A percentile compares a stretch with the other conserved stretches of the same genome.
phyloP scores from a whole-genome alignment of 2,329 filamentous ascomycete species.

The Pseudogymnoascus sp. region DNA sequence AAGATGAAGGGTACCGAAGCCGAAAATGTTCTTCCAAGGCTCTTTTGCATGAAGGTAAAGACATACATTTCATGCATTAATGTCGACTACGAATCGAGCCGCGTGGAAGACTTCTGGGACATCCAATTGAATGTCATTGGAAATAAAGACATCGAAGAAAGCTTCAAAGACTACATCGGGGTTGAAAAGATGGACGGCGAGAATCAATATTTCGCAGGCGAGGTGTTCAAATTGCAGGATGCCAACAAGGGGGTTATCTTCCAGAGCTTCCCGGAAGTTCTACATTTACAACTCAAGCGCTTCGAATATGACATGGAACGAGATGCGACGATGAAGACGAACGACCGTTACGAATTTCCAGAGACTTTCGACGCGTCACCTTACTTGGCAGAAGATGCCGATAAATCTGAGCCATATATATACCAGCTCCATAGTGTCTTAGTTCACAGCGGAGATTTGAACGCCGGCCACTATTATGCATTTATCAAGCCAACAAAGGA shows the following conservation, averaged over 20 bases:
- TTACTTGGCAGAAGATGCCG: conserved; percentile 79
- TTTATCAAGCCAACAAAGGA: conserved; percentile 92
- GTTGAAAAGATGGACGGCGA: conserved; percentile 96
- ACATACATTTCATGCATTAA: conserved; percentile 99
- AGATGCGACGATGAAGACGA: conserved; percentile 98
- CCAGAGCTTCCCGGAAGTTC: conserved; percentile 84
- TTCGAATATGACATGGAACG: conserved; percentile 97
- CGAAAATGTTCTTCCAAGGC: conserved; percentile 77
- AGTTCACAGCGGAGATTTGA: conserved; percentile 92
- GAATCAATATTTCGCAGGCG: conserved; percentile 93
- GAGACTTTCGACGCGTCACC: conserved; percentile 77
- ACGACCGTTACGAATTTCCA: conserved; percentile 85
- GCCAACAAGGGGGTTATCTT: conserved; percentile 98
- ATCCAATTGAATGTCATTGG: conserved; percentile 94
- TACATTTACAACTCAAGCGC: conserved; percentile 91
- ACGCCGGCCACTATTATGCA: conserved; percentile 97
- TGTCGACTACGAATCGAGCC: conserved; percentile 92
- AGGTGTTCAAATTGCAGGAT: conserved; percentile 87
- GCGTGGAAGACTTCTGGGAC: conserved; percentile 97
- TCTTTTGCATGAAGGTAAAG: conserved; percentile 97
- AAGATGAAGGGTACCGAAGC: conserved; percentile 96
- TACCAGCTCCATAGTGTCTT: conserved; percentile 94
- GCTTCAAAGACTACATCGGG: conserved; percentile 92
- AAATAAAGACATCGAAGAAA: conserved; percentile 87
- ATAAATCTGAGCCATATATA: conserved; percentile 79